Base-by-base conservation (phyloP, 2,329 filamentous ascomycete genomes). In the Trichoderma afroharzianum region DNA sequence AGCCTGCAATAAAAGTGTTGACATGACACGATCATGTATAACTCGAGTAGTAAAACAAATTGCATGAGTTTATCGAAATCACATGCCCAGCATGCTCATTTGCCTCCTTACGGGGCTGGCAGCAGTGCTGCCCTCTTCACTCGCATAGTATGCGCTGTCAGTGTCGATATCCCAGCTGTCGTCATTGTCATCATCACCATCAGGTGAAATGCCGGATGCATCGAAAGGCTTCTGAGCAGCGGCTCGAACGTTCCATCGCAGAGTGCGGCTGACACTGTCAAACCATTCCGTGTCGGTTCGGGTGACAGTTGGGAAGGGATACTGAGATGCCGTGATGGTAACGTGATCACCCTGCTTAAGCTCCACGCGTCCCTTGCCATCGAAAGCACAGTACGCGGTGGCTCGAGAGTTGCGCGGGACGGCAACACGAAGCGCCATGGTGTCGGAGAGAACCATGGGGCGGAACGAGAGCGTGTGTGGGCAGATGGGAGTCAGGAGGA, bases 401-500 rank as follows among this genome's bases (percentile, higher is more conserved):
- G 95, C 95, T 61, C 96, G 92, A 50, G 93, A 97, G 78, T 91
- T 90, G 74, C 88, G 87, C 0, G 96, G 96, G 14, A 99, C 91
- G 6, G 92, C 92, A 67, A 99, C 93, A 64, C 95, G 93, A 73
- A 99, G 89, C 18, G 95, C 91, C 86, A 98, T 93, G 70, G 93
- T 96, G 83, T 99, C 96, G 63, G 94, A 97, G 63, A 99, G 89
- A 8, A 99, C 93, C 96, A 99, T 98, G 39, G 96, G 96, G 11
- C 96, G 90, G 88, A 99, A 99, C 15, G 94, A 97, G 18, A 99
- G 87, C 0, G 95, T 98, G 80, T 99, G 96, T 9, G 96, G 96
- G 82, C 96, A 99, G 81, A 99, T 98, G 24, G 96, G 96, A 0
- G 96, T 99, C 69, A 99, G 89, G 55, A 98, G 90, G 76, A 99